Base-by-base conservation (phyloP, 305 asterid genomes). In the Ilex paraguariensis region DNA sequence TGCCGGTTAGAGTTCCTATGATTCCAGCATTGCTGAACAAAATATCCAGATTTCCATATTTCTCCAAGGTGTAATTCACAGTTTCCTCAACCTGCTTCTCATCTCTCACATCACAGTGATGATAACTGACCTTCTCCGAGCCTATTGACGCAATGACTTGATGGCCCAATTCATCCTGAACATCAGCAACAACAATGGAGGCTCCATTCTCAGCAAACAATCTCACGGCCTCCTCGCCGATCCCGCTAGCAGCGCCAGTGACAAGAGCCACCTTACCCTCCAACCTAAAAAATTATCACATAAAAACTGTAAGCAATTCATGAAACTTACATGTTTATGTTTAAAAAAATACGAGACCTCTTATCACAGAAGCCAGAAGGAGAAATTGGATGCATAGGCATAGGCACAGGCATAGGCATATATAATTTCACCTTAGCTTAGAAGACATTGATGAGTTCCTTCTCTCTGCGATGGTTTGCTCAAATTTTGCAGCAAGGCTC, bases 1-100 rank as follows among this genome's bases (percentile, higher is more conserved):
- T 71, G 67, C 82, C 57, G 4, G 70, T 42, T 10, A 66, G 0
- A 0, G 83, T 77, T 0, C 85, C 88, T 0, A 83, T 58, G 6
- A 79, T 33, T 0, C 82, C 90, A 5, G 95, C 95, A 54, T 81
- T 81, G 77, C 95, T 81, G 72, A 86, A 75, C 69, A 86, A 13
- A 30, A 86, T 51, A 65, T 86, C 82, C 0, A 86, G 73, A 1
- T 66, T 46, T 6, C 86, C 83, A 62, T 70, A 80, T 12, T 70
- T 75, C 0, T 17, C 61, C 21, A 86, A 9, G 4, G 90, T 28
- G 78, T 68, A 64, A 6, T 4, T 13, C 1, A 86, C 82, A n/a
- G 83, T 63, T 46, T 71, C 79, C 3, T 79, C 86, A 54, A 86
- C 86, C 50, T 86, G 85, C 1, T 57, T 56, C 16, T 86, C 90